phyloP scores from a whole-genome alignment of 805 yeast species.

The Cyberlindnera mrakii region DNA sequence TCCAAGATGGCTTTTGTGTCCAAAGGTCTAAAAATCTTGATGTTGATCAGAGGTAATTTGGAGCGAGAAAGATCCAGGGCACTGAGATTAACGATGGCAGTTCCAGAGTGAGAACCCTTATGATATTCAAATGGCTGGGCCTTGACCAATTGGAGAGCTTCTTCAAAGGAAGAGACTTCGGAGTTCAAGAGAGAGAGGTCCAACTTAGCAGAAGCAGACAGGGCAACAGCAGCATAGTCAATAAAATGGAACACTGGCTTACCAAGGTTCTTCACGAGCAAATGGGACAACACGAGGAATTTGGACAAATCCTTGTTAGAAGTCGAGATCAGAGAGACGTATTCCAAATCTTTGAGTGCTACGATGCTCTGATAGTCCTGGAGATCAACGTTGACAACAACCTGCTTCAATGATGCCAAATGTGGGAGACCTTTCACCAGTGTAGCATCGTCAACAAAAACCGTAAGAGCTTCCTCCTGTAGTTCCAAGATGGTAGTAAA shows the following conservation, averaged over 20 bases:
- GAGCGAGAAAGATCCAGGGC: conserved; percentile 3
- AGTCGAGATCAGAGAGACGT: conserved; percentile 64
- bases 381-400: conserved; percentile 59
- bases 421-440: conserved; percentile 57
- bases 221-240: conserved; percentile 19
- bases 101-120: conserved; percentile 38
- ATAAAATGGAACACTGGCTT: conserved; percentile 73
- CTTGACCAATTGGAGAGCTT: conserved; percentile 27
- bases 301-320: conserved; percentile 45
- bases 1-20: conserved; percentile 32
- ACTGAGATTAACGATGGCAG: conserved; percentile 39
- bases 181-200: conserved; percentile 12
- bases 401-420: conserved; percentile 38
- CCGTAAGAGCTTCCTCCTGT: conserved; percentile 8
- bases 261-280: conserved; percentile 41
- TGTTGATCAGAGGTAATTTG: conserved; percentile 37
- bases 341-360: conserved; percentile 66
- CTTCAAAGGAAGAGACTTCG: conserved; percentile 25
- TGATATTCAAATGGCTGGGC: conserved; percentile 30
- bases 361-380: conserved; percentile 66
- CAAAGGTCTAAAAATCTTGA: conserved; percentile 64
- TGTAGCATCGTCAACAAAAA: conserved; percentile 47
- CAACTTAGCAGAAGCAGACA: conserved; percentile 4
- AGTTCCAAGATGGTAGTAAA: conserved; percentile 8
- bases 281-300: conserved; percentile 52